Conservation (phyloP, 2,329 filamentous ascomycete species). For the Coniosporium tulheliwenetii region DNA sequence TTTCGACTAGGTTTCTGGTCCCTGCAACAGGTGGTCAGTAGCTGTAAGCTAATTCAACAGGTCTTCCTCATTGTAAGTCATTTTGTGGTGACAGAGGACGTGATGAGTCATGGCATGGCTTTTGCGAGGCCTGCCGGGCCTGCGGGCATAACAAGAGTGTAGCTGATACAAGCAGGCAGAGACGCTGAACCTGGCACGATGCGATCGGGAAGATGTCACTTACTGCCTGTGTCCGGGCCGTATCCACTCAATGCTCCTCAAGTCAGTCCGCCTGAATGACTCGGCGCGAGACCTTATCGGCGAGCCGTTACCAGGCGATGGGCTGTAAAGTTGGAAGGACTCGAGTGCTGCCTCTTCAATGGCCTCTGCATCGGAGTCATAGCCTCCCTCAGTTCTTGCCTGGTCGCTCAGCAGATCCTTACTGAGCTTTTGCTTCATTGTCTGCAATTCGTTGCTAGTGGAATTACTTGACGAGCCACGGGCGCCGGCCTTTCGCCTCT, state of each 20-base stretch:
- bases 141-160: too few species aligned
- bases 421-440: not conserved
- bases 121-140: too few species aligned
- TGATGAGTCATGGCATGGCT: too few species aligned
- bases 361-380: slow-evolving; percentile 2
- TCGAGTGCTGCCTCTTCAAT: not conserved
- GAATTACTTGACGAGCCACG: not conserved
- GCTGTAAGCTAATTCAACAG: too few species aligned
- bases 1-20: too few species aligned
- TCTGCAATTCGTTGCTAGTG: not conserved
- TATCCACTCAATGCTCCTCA: not conserved
- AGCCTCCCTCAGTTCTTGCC: not conserved
- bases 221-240: not conserved
- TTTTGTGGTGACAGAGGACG: too few species aligned
- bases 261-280: not conserved
- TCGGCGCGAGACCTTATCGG: not conserved
- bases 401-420: not conserved
- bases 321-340: not conserved
- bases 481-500: not conserved
- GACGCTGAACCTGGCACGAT: not conserved
- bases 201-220: not conserved
- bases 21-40: too few species aligned
- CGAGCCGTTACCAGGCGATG: not conserved
- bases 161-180: too few species aligned
- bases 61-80: too few species aligned